Evolutionary conservation across 495 filamentous ascomycete species (phyloP), one percentile per base, ranked within the genome.

Genomic region (Penicillium ochrochloron): DNA sequence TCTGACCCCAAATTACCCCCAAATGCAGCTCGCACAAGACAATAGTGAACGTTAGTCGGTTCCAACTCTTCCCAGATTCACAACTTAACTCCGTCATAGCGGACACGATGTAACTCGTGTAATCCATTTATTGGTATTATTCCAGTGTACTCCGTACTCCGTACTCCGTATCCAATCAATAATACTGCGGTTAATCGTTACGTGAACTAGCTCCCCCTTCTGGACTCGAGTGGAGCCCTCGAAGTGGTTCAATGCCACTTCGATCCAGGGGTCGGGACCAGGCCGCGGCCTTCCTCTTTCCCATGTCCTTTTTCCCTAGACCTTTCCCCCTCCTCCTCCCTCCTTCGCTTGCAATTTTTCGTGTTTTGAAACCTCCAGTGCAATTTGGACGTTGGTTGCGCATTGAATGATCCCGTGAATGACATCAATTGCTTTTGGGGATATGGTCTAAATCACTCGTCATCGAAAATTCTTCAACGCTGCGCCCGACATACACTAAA

Each of bases 241-340:
- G 44, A 51, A 29, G 19, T 48, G 21, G 50, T 66, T 69, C 64
- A 63, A 69, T 70, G 65, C 63, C 65, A 71, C 70, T 70, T 60
- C 37, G 61, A 67, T 70, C 70, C 70, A 73, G 70, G 70, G 70
- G 70, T 70, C 63, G 66, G 66, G 58, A 68, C 65, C 42, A 67
- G 65, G 29, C 57, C 58, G 50, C 59, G 59, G 44, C 44, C 50
- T 59, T 33, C 3, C 25, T 41, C 56, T 58, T 25, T 23, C 44
- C 57, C 37, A 29, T 57, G 41, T 50, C 59, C 63, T 66, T 64
- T 64, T 57, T 57, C 59, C 59, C 62, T 60, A 46, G 55, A 62
- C 41, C 41, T 48, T 25, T 41, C 63, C 56, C 57, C 59, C 46
- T 51, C 54, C 34, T 59, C 52, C 63, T 53, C 51, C 27, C 58